Base-by-base conservation (phyloP, 202 grass and related monocot species). In the Carex arenaria region DNA sequence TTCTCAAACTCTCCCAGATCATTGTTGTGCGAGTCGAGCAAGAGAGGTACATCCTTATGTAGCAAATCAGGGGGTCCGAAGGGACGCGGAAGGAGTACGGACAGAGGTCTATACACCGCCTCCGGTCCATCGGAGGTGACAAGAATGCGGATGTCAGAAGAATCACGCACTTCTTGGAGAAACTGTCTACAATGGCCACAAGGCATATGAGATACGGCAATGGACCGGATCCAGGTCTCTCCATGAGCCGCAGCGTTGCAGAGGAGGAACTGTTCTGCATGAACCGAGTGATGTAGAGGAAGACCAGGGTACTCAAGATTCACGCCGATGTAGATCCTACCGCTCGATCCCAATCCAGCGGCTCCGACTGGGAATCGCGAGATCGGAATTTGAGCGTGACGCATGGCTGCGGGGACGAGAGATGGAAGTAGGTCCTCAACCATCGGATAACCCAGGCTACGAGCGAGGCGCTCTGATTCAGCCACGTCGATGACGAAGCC, bases 171-270 rank as follows among this genome's bases (percentile, higher is more conserved):
- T 70, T 99, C 97, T 89, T 99, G 97, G 14, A 99, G 85, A 86
- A 99, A 99, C 91, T 99, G 97, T 71, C 97, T 87, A 89, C 97
- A 99, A 89, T 99, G 97, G 84, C 93, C 97, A 79, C 93, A 99
- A 18, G 97, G 96, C 87, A 96, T 90, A 81, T 91, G 87, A n/a
- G 97, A 99, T 53, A 99, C 97, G 52, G 97, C 97, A 84, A 99
- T 70, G 91, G 86, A 91, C 63, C 80, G 88, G 11, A 99, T 90
- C 68, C 72, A 85, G 30, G 67, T 0, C 85, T 99, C 96, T 32
- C 93, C 93, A 31, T 88, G 89, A 17, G 91, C 91, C 1, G 89
- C 88, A 4, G 91, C 91, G 91, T 99, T 99, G 36, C 89, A 89
- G 67, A 99, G 77, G 3, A 99, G 88, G 84, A 96, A 99, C 60